Base-by-base conservation (phyloP, 1,139 yeast genomes). In the Blastobotrys proliferans region DNA sequence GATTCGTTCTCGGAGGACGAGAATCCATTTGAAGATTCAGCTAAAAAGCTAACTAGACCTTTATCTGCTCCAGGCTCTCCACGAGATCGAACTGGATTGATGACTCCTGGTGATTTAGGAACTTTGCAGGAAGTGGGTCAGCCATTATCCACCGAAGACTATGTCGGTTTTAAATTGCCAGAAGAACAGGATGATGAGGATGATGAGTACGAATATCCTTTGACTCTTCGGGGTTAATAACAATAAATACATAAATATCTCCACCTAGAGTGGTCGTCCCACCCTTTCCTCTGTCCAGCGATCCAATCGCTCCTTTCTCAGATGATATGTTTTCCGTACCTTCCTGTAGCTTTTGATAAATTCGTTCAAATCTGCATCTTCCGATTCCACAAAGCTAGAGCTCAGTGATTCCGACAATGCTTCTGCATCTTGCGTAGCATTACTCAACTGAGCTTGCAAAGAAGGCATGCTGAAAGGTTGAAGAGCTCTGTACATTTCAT, bases 41-140 rank as follows among this genome's bases (percentile, higher is more conserved):
- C 76, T 60, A 67, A 81, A 60, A 92, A 90, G 67, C 77, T 92
- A 51, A 82, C 96, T 13, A 76, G 96, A 57, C 97, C 97, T 11
- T 72, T 92, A 55, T 83, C 94, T 47, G 97, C 87, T 13, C 98
- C 97, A 2, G 97, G 97, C 1, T 88, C 97, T 13, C 98, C 98
- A 46, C 68, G 77, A 29, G 72, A 74, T 29, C 55, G 64, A 38
- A 56, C 61, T 44, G 85, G 75, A 39, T 82, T 86, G 14, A 88
- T 87, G 95, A 92, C 98, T 1, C 98, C 98, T 0, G 98, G 98
- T 39, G 97, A 92, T 63, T 75, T 92, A 54, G 98, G 97, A n/a
- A 82, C 96, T 10, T 72, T 92, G 56, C 97, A 87, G 65, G 98
- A 92, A 63, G 87, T 87, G 31, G 76, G 76, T 46, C 84, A 82